These are phyloP conservation scores for Neoarthrinium moseri DNA, from an alignment of 2,329 filamentous ascomycete species.

Conservation along the genomic window DNA sequence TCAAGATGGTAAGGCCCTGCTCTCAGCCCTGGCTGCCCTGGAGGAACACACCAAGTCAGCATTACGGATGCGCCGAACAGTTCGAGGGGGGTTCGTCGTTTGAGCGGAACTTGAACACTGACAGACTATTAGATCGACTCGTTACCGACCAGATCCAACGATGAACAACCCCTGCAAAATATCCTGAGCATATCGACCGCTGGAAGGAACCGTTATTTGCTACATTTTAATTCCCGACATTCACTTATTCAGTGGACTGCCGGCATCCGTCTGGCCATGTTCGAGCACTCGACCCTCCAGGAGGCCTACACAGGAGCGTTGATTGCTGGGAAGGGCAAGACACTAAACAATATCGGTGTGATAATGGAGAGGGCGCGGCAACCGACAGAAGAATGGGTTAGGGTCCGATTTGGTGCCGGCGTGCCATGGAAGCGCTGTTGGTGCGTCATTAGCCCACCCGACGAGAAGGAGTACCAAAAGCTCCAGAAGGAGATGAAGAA, in stretches of 20 bases:
- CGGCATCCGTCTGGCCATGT: conserved; percentile 90
- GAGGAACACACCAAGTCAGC: background rate
- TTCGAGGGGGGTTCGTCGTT: too few species aligned
- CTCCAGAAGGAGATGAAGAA: conserved; percentile 80
- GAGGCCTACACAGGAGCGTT: conserved; percentile 96
- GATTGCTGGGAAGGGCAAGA: conserved; percentile 90
- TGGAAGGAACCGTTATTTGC: conserved; percentile 88
- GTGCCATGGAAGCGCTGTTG: conserved; percentile 96
- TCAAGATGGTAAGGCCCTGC: conserved; percentile 76
- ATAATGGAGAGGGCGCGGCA: conserved; percentile 82
- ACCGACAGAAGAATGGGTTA: conserved; percentile 86
- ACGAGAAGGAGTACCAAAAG: conserved; percentile 88
- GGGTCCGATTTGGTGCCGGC: conserved; percentile 91
- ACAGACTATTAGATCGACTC: conserved; percentile 71
- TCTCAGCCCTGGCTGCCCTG: too few species aligned
- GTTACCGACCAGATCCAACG: conserved; percentile 75
- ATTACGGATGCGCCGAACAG: too few species aligned
- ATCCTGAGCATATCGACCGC: conserved; percentile 95
- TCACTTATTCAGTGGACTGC: conserved; percentile 95
- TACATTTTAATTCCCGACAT: conserved; percentile 94
- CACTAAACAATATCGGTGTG: conserved; percentile 81
- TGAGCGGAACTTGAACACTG: too few species aligned
- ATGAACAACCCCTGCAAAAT: conserved; percentile 83
- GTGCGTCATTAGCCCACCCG: conserved; percentile 90
- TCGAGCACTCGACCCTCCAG: conserved; percentile 87